These are phyloP conservation scores for Graphilbum ipis-grandicollis DNA, from an alignment of 2,329 filamentous ascomycete species.

Conservation along the genomic window DNA sequence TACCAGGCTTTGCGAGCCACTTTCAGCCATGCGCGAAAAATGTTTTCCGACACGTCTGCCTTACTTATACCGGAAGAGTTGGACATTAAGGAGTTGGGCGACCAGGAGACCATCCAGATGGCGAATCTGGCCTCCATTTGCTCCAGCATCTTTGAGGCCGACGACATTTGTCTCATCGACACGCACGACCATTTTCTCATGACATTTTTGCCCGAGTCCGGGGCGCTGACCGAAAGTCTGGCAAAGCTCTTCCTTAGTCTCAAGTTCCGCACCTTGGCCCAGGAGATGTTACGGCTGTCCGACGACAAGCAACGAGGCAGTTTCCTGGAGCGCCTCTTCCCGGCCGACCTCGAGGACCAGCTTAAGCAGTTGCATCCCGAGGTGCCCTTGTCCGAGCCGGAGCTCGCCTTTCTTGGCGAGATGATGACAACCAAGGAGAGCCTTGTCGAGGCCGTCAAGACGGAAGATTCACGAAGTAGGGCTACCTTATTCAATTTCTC, in stretches of 20 bases:
- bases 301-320: conserved; percentile 4
- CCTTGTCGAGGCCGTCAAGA: conserved; percentile 32
- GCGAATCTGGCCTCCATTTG: conserved; percentile 31
- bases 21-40: conserved; percentile 15
- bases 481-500: background rate
- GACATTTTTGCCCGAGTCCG: conserved; percentile 21
- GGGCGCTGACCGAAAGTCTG: conserved; percentile 22
- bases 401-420: conserved; percentile 7
- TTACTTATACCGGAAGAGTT: conserved; percentile 19
- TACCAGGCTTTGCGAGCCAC: conserved; percentile 17
- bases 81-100: conserved; percentile 19
- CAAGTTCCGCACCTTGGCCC: conserved; percentile 18
- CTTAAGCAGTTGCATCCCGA: conserved; percentile 21
- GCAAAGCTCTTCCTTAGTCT: conserved; percentile 27
- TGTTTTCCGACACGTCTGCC: conserved; percentile 16
- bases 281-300: conserved; percentile 2
- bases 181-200: conserved; percentile 27
- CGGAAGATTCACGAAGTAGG: conserved; percentile 23
- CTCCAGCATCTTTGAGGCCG: conserved; percentile 20
- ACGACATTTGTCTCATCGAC: conserved; percentile 21
- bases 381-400: conserved; percentile 6
- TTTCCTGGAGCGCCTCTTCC: conserved; percentile 36
- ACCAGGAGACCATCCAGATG: conserved; percentile 24
- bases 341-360: conserved; percentile 34
- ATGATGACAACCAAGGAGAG: conserved; percentile 18